phyloP scores from a whole-genome alignment of 148 eudicot species.

The Nyssa sinensis region DNA sequence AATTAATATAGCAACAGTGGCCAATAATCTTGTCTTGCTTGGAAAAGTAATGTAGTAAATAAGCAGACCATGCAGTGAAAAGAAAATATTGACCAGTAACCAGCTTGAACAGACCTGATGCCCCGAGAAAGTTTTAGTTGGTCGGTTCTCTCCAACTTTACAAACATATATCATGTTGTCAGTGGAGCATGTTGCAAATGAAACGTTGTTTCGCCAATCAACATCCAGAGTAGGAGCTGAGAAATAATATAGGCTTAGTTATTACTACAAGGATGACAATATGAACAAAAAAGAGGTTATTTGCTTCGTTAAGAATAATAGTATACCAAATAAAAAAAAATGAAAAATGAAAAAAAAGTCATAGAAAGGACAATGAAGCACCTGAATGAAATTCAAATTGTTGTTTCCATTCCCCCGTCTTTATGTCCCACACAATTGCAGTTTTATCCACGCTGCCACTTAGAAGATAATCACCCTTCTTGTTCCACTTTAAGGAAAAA shows the following conservation, averaged over 20 bases:
- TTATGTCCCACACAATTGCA: slow-evolving; percentile 80
- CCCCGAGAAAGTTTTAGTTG: slow-evolving; percentile 46
- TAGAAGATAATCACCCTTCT: slow-evolving; percentile 71
- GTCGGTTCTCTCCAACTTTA: slow-evolving; percentile 56
- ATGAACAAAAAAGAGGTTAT: neutral
- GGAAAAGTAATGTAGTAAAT: neutral
- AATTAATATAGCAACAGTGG: neutral
- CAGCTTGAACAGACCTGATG: slow-evolving; percentile 41
- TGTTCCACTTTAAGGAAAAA: slow-evolving; percentile 80
- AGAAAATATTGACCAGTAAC: neutral
- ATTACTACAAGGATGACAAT: neutral
- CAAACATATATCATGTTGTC: slow-evolving; percentile 65
- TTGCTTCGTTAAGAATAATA: neutral
- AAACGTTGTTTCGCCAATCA: slow-evolving; percentile 62
- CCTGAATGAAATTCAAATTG: slow-evolving; percentile 75
- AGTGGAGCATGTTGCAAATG: slow-evolving; percentile 67
- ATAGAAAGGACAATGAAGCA: slow-evolving; percentile 13
- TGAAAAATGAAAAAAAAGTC: no score
- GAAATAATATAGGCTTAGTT: neutral
- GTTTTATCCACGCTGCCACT: slow-evolving; percentile 72
- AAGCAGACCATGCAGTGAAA: neutral
- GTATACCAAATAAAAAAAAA: neutral
- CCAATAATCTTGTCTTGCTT: neutral
- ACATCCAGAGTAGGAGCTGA: slow-evolving; percentile 68
- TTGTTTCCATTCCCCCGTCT: slow-evolving; percentile 64